Conservation (phyloP, 2,329 filamentous ascomycete species). For the Claviceps pazoutovae region DNA sequence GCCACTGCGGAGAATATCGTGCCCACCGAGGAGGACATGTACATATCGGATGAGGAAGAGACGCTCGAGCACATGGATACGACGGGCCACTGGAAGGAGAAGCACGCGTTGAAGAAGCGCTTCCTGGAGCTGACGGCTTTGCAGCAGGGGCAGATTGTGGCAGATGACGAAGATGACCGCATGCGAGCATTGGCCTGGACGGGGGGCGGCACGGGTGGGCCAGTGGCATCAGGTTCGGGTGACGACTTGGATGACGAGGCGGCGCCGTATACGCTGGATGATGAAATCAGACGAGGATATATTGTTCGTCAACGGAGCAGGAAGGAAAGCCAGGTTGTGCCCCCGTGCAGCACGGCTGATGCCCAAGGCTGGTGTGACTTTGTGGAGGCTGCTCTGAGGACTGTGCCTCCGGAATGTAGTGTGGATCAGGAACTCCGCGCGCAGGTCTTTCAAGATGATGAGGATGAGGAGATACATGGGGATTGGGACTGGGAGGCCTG, state of each 20-base stretch:
- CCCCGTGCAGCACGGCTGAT: constrained; percentile 7
- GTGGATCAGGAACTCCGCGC: constrained; percentile 14
- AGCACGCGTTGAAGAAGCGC: constrained; percentile 30
- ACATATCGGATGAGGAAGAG: constrained; percentile 34
- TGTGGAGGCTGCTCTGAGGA: constrained; percentile 12
- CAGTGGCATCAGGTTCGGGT: background rate
- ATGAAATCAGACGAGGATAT: constrained; percentile 21
- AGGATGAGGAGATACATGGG: constrained; percentile 5
- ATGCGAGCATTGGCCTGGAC: constrained; percentile 22
- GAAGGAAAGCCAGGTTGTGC: constrained; percentile 6
- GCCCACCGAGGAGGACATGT: constrained; percentile 35
- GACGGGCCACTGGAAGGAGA: constrained; percentile 26
- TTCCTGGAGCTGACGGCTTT: constrained; percentile 24
- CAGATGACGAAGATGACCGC: constrained; percentile 21
- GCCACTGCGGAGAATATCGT: constrained; percentile 35
- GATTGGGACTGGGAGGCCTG: constrained; percentile 13
- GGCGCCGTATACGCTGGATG: constrained; percentile 14
- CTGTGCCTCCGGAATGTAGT: constrained; percentile 10
- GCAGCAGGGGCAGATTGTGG: constrained; percentile 25
- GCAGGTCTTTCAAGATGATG: constrained; percentile 11
- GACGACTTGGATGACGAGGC: background rate
- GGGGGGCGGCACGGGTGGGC: constrained; percentile 12
- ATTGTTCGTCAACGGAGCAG: constrained; percentile 10
- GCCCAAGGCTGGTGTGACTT: constrained; percentile 14
- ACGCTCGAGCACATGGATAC: constrained; percentile 19